Evolutionary conservation across 345 rosid species (phyloP), one percentile per base, ranked within the genome.

Genomic region (Salix caprea): DNA sequence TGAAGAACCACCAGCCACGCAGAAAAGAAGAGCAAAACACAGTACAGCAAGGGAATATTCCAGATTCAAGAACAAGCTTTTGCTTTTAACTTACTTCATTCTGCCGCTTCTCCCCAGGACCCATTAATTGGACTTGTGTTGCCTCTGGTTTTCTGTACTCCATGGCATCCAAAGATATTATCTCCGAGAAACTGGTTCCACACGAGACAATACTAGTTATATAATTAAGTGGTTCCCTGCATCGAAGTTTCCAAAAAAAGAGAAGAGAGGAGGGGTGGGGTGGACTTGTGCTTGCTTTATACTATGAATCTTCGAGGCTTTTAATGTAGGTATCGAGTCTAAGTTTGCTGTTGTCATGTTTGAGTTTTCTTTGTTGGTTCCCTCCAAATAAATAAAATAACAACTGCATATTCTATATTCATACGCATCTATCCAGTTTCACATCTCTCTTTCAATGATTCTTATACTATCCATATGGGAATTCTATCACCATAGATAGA

Each of bases 51-150:
- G 18, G 39, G 39, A 66, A 36, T 5, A 36, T 36, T 66, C n/a
- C 56, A 71, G 21, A 37, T 30, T 66, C 39, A 65, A 67, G 12
- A 39, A 32, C 30, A 86, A 89, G 86, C 72, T 89, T 90, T 69
- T 87, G 92, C 92, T 86, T 86, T 85, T 87, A 89, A 21, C 89
- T 89, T 13, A 89, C 85, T 75, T 89, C 90, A 67, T 87, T 87
- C 21, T 87, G 89, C 62, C 92, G 83, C 79, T 87, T 89, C 83
- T 89, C 90, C n/a, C 89, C 92, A 0, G 89, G 80, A 87, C 87
- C 92, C 90, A 89, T 83, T 62, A 37, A 60, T 15, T 39, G n/a
- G 75, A 60, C 24, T n/a, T 37, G 13, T 69, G 58, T 15, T 39
- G 36, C 30, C 15, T 26, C 34, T 23, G 19, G 34, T 14, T 48